Percentiles rank a stretch among this genome's conserved stretches.
phyloP scores from a whole-genome alignment of 2,329 filamentous ascomycete genomes.

The Fusarium musae region DNA sequence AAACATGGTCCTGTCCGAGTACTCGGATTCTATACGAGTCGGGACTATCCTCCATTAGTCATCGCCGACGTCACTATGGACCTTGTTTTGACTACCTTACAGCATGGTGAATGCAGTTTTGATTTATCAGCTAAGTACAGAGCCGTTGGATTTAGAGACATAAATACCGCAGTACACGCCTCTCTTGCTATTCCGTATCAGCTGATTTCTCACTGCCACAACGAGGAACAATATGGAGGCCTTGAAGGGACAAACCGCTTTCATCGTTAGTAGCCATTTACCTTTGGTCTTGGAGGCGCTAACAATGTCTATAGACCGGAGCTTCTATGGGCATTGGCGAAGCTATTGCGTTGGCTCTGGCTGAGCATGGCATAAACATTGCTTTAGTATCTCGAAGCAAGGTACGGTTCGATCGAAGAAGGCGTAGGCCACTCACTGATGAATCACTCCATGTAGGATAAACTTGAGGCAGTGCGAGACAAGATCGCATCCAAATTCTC shows the following conservation, averaged over 20 bases:
- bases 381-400: neutral
- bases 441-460: neutral
- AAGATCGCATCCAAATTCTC: neutral
- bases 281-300: accelerated
- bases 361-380: neutral
- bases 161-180: neutral
- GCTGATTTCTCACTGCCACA: accelerated
- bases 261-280: neutral
- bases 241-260: neutral
- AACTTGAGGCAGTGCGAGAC: neutral
- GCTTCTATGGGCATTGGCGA: slow-evolving; percentile 23
- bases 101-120: accelerated
- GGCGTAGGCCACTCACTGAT: neutral
- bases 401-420: neutral
- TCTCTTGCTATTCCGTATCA: accelerated
- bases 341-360: neutral
- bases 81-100: neutral
- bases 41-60: neutral
- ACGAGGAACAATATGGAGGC: neutral
- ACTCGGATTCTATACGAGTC: neutral
- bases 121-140: neutral
- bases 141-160: accelerated
- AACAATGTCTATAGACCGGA: neutral
- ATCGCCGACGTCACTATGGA: neutral
- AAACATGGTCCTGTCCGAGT: neutral